A percentile compares a stretch with the other conserved stretches of the same genome.
Conservation (phyloP, 2,329 filamentous ascomycete genomes). For the Colletotrichum filicis region DNA sequence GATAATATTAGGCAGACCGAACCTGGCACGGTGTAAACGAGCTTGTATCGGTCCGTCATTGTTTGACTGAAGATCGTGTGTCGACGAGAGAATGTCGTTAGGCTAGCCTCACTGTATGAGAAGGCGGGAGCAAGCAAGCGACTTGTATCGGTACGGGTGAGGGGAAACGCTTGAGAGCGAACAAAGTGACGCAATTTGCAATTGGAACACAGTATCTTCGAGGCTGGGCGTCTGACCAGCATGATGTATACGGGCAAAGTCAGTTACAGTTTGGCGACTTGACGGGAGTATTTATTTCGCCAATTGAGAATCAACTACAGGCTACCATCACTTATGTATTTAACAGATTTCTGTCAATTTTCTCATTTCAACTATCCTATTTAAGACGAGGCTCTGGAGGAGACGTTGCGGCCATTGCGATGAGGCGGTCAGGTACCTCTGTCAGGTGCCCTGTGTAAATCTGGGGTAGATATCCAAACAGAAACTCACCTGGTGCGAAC, state of each 20-base stretch:
- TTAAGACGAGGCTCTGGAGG: not conserved
- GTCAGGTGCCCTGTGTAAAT: conserved; percentile 4
- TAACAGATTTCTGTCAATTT: not conserved
- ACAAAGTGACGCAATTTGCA: conserved; percentile 1
- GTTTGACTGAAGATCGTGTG: not conserved
- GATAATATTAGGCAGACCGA: not conserved
- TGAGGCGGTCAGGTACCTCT: not conserved
- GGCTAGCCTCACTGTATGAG: not conserved
- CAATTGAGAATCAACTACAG: not conserved
- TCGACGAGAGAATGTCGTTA: not conserved
- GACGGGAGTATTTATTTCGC: not conserved
- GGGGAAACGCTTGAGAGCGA: conserved; percentile 1
- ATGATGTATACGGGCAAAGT: not conserved
- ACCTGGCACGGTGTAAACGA: conserved; percentile 34
- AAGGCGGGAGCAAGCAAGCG: not conserved
- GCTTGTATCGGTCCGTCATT: conserved; percentile 37
- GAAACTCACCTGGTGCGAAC: not conserved
- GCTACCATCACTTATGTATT: not conserved
- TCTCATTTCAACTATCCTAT: not conserved
- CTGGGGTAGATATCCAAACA: not conserved
- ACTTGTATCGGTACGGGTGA: not conserved
- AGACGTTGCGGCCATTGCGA: not conserved
- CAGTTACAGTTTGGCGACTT: not conserved
- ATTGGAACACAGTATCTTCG: not conserved
- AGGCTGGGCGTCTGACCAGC: not conserved